These are phyloP conservation scores for Periconia sp. DNA, from an alignment of 2,329 filamentous ascomycete genomes.

Conservation along the genomic window DNA sequence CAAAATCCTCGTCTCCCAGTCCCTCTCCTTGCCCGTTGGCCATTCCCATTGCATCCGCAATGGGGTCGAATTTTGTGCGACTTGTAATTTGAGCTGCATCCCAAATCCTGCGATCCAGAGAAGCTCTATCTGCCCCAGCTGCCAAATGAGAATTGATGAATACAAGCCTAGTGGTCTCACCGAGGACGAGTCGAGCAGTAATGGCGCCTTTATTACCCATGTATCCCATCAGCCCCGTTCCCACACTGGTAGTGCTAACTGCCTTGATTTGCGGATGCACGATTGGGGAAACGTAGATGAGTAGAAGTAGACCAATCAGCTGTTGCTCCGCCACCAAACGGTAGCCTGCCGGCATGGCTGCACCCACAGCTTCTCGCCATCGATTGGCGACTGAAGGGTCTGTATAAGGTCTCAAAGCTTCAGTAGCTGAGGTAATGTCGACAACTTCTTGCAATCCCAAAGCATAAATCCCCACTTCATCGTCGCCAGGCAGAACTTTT, in stretches of 20 bases:
- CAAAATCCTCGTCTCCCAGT: conserved; percentile 89
- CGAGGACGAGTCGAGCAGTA: conserved; percentile 76
- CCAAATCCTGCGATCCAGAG: conserved; percentile 85
- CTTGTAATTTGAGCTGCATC: conserved; percentile 77
- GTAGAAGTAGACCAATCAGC: conserved; percentile 78
- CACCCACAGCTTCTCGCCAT: conserved; percentile 78
- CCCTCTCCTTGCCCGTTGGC: conserved; percentile 61
- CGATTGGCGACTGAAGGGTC: conserved; percentile 71
- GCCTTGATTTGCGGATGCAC: conserved; percentile 75
- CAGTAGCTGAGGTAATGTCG: conserved; percentile 76
- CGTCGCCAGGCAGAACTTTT: conserved; percentile 55
- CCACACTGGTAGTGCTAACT: conserved; percentile 79
- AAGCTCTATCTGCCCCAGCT: conserved; percentile 76
- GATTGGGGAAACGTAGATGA: conserved; percentile 82
- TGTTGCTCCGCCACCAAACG: conserved; percentile 77
- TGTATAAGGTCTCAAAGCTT: conserved; percentile 75
- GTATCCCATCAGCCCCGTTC: conserved; percentile 88
- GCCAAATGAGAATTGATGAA: conserved; percentile 93
- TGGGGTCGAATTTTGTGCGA: conserved; percentile 76
- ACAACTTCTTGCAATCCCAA: conserved; percentile 91
- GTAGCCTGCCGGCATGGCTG: conserved; percentile 76
- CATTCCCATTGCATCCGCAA: conserved; percentile 65
- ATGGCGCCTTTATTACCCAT: conserved; percentile 96
- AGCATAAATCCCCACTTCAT: conserved; percentile 85
- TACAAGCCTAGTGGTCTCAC: conserved; percentile 84